A percentile compares a stretch with the other conserved stretches of the same genome.
Conservation (phyloP, 169 alveolate species). For the Plasmodium cynomolgi region DNA sequence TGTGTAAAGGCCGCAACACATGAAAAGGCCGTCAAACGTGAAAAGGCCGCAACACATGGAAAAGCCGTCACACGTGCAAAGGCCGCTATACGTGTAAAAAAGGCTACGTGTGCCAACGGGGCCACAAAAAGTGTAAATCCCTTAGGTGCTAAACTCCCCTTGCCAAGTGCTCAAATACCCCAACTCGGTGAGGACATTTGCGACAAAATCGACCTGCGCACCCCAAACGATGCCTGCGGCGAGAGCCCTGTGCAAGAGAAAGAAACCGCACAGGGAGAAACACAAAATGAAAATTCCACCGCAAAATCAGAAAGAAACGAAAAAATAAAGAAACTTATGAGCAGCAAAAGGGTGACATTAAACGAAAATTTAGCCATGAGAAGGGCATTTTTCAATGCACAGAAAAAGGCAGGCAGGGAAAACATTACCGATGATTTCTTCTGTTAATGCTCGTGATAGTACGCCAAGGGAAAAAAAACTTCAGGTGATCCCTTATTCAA, state of each 20-base stretch:
- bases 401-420: neutral
- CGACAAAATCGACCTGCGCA: neutral
- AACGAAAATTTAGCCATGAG: slow-evolving; percentile 52
- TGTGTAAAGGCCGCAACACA: neutral
- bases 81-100: neutral
- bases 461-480: slow-evolving; percentile 4
- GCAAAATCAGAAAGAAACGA: slow-evolving; percentile 1
- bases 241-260: neutral
- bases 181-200: neutral
- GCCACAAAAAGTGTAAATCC: neutral
- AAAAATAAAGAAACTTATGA: slow-evolving; percentile 55
- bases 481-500: neutral
- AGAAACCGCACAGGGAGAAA: neutral
- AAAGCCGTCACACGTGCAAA: neutral
- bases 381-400: slow-evolving; percentile 50
- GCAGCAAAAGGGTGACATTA: slow-evolving; percentile 54
- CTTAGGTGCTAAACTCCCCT: neutral
- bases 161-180: neutral
- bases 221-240: neutral
- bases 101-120: neutral
- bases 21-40: neutral
- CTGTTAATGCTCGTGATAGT: slow-evolving; percentile 22
- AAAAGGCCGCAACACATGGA: too few species aligned
- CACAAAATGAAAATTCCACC: neutral
- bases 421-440: slow-evolving; percentile 44